These are phyloP conservation scores for Angomonas ambiguus DNA, from an alignment of 208 protist genomes.

Conservation along the genomic window DNA sequence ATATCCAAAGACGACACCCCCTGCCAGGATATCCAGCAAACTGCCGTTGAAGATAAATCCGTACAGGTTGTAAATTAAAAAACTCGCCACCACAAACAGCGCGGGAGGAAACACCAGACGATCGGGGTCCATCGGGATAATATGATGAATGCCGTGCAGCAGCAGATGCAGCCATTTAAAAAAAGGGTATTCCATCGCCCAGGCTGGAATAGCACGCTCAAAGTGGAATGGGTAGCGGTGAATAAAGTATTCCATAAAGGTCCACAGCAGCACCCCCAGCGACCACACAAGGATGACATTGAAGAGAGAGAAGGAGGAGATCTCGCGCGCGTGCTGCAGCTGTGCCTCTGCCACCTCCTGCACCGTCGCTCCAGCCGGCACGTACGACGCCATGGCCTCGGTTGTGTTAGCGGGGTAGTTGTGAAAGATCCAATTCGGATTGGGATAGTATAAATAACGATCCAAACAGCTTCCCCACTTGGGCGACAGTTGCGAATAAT, in stretches of 20 bases:
- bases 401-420: slow-evolving; percentile 24
- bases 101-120: slow-evolving; percentile 45
- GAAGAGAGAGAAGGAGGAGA: slow-evolving; percentile 23
- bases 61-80: slow-evolving; percentile 30
- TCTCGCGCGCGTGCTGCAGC: slow-evolving; percentile 19
- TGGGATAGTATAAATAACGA: slow-evolving; percentile 41
- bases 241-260: slow-evolving; percentile 39
- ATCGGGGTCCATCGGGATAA: slow-evolving; percentile 56
- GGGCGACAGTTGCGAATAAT: slow-evolving; percentile 23
- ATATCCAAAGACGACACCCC: slow-evolving; percentile 36
- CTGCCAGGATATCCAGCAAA: slow-evolving; percentile 33
- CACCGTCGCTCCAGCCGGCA: not conserved
- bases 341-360: slow-evolving; percentile 22
- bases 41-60: slow-evolving; percentile 26
- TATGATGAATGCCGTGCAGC: slow-evolving; percentile 49
- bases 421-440: slow-evolving; percentile 28
- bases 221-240: slow-evolving; percentile 48
- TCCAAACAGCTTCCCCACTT: slow-evolving; percentile 24
- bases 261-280: slow-evolving; percentile 35
- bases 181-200: slow-evolving; percentile 28
- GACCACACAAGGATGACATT: slow-evolving; percentile 22
- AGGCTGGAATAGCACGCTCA: slow-evolving; percentile 22
- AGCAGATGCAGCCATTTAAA: slow-evolving; percentile 37
- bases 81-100: slow-evolving; percentile 31
- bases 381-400: slow-evolving; percentile 14